Evolutionary conservation across 768 basidiomycete genomes (phyloP).

Genomic region (Collybiopsis luxurians): DNA sequence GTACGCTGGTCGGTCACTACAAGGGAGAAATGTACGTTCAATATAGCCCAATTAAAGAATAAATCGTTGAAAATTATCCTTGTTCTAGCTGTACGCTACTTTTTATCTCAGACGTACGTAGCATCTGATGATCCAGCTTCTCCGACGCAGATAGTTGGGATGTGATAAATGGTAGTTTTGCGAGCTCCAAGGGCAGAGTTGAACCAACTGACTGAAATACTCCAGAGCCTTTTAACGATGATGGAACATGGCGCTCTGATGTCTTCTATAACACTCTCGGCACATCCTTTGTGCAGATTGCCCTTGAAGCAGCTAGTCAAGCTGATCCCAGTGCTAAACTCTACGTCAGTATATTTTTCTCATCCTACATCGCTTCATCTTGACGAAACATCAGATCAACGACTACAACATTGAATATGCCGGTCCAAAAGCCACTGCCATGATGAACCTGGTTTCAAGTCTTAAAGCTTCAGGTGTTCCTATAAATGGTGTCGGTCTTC

Average conservation of each 20-base stretch:
- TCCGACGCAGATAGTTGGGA: slow-evolving; percentile 50
- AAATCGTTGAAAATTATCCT: background rate
- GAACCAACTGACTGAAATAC: slow-evolving; percentile 1
- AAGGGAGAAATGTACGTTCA: slow-evolving; percentile 31
- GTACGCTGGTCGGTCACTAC: slow-evolving; percentile 33
- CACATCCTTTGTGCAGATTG: slow-evolving; percentile 46
- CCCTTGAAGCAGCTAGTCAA: slow-evolving; percentile 48
- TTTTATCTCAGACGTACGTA: background rate
- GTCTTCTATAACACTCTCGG: slow-evolving; percentile 54
- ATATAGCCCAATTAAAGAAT: background rate
- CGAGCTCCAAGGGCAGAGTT: background rate
- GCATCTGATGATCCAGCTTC: background rate
- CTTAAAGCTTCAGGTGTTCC: slow-evolving; percentile 47
- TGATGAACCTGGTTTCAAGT: slow-evolving; percentile 48
- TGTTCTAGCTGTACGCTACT: slow-evolving; percentile 1
- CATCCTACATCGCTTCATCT: background rate
- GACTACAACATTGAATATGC: slow-evolving; percentile 34
- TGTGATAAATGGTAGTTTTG: slow-evolving; percentile 44
- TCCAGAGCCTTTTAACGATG: slow-evolving; percentile 55
- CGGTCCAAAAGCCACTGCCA: slow-evolving; percentile 54
- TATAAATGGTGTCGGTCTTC: slow-evolving; percentile 60
- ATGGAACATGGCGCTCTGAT: slow-evolving; percentile 51
- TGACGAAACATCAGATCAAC: slow-evolving; percentile 7
- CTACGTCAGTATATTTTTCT: slow-evolving; percentile 34
- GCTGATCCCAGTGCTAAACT: slow-evolving; percentile 57